phyloP scores from a whole-genome alignment of 106 monocot genomes.

The Apostasia ramifera region DNA sequence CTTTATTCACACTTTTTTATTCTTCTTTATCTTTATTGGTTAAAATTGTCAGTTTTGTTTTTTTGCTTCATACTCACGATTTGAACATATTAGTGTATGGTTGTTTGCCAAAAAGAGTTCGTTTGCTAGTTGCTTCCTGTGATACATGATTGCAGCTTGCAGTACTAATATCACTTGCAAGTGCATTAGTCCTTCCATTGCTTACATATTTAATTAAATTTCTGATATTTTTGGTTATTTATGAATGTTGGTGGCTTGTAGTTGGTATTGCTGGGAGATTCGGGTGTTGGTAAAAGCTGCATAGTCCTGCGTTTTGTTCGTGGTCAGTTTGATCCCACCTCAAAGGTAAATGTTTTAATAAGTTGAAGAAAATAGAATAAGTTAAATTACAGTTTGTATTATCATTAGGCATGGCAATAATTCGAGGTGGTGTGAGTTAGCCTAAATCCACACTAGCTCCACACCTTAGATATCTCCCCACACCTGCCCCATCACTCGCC shows the following conservation, averaged over 20 bases:
- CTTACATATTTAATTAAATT: background rate
- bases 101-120: background rate
- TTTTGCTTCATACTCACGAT: too few species aligned
- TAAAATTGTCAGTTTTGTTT: too few species aligned
- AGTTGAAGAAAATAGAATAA: too few species aligned
- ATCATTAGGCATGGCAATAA: too few species aligned
- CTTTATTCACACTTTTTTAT: too few species aligned
- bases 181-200: background rate
- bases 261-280: slow-evolving; percentile 94
- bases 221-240: background rate
- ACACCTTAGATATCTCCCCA: too few species aligned
- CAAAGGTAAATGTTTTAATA: slow-evolving; percentile 56
- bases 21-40: too few species aligned
- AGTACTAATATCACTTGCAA: too few species aligned
- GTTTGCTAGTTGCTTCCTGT: background rate
- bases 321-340: slow-evolving; percentile 98
- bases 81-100: background rate
- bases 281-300: slow-evolving; percentile 98
- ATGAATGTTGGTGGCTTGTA: slow-evolving; percentile 13
- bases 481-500: too few species aligned
- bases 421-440: too few species aligned
- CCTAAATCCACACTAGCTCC: too few species aligned
- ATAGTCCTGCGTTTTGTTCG: slow-evolving; percentile 99
- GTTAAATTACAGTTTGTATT: too few species aligned
- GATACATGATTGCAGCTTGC: background rate